Evolutionary conservation across 768 basidiomycete genomes (phyloP).

Genomic region (Hydnum rufescens): DNA sequence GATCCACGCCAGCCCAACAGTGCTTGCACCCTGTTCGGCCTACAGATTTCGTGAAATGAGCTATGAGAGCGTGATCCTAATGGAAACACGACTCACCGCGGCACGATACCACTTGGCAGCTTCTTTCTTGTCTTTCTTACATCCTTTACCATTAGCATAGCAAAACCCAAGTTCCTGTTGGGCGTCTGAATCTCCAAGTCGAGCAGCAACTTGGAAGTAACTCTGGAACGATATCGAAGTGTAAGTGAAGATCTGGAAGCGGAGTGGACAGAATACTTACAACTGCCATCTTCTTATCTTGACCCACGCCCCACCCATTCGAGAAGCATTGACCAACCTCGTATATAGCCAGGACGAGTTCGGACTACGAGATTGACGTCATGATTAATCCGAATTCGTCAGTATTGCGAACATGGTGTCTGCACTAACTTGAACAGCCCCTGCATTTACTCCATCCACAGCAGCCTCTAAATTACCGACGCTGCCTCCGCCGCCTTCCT

Average conservation of each 20-base stretch:
- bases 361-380: conserved; percentile 26
- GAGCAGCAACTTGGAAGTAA: conserved; percentile 70
- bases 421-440: background rate
- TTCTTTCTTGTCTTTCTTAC: conserved; percentile 71
- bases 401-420: background rate
- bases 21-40: conserved; percentile 56
- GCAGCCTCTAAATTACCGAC: conserved; percentile 55
- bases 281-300: conserved; percentile 67
- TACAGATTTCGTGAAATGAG: conserved; percentile 12
- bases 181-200: conserved; percentile 70
- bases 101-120: conserved; percentile 81
- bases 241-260: background rate
- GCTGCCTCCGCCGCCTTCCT: conserved; percentile 64
- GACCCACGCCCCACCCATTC: conserved; percentile 75
- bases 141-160: conserved; percentile 69
- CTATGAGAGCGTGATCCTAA: background rate
- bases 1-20: conserved; percentile 76
- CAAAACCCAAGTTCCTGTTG: conserved; percentile 75
- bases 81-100: conserved; percentile 28
- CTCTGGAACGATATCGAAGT: conserved; percentile 25
- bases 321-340: conserved; percentile 88
- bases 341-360: conserved; percentile 74
- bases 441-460: conserved; percentile 22
- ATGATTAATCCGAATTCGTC: background rate
- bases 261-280: conserved; percentile 7